These are phyloP conservation scores for Prunus fruticosa DNA, from an alignment of 306 rosid genomes.

Conservation along the genomic window DNA sequence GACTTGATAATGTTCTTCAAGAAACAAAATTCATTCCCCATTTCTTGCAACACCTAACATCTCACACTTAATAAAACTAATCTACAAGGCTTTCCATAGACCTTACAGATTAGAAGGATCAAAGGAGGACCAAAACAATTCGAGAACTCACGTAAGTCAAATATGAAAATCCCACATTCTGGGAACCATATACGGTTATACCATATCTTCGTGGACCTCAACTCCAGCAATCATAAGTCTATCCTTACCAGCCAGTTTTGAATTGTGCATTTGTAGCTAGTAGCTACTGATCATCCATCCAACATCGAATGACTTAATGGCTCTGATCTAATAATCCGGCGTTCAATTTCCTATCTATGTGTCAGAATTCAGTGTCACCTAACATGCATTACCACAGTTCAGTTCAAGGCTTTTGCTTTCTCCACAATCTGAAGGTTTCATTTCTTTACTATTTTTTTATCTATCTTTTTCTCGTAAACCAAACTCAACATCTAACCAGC, in stretches of 20 bases:
- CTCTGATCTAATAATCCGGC: neutral
- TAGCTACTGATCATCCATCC: neutral
- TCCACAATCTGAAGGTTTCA: neutral
- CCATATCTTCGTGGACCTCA: neutral
- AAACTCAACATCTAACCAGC: neutral
- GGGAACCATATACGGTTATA: neutral
- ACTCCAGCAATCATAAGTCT: neutral
- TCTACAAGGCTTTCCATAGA: neutral
- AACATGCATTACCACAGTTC: neutral
- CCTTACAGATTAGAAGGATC: neutral
- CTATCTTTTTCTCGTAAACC: neutral
- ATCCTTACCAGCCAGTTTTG: neutral
- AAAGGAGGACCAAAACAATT: neutral
- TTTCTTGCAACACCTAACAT: neutral
- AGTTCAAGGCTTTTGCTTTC: neutral
- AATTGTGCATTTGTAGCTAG: neutral
- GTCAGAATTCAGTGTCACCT: neutral
- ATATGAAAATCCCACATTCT: neutral
- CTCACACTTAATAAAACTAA: neutral
- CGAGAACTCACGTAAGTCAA: neutral
- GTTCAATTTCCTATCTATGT: neutral
- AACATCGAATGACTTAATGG: neutral
- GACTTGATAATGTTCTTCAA: neutral
- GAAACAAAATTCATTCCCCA: neutral
- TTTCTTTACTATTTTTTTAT: neutral